Percentiles rank a stretch among this genome's conserved stretches.
Conservation (phyloP, 2,329 filamentous ascomycete species). For the Clarireedia monteithiana region DNA sequence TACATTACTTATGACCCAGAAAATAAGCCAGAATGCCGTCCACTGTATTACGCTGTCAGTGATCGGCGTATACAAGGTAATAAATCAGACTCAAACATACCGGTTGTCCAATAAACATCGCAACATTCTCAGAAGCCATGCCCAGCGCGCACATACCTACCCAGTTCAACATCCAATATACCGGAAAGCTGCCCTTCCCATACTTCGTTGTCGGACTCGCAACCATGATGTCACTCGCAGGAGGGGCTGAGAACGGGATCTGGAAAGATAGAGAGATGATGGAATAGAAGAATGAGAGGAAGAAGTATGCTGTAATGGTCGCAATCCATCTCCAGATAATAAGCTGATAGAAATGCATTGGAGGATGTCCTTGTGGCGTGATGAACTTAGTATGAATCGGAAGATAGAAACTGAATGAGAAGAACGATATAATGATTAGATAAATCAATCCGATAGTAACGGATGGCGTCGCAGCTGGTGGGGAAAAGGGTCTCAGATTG, state of each 20-base stretch:
- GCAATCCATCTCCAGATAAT: constrained; percentile 50
- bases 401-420: constrained; percentile 59
- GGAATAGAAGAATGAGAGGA: constrained; percentile 55
- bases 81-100: background rate
- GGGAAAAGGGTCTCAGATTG: constrained; percentile 53
- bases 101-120: constrained; percentile 54
- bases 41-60: background rate
- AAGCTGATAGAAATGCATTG: constrained; percentile 49
- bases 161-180: constrained; percentile 59
- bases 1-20: constrained; percentile 48
- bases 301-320: constrained; percentile 49
- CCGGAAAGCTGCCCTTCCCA: constrained; percentile 48
- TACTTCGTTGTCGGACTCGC: constrained; percentile 45
- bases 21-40: background rate
- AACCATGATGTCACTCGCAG: constrained; percentile 36
- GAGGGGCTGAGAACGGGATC: constrained; percentile 48
- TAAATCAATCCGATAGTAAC: constrained; percentile 59
- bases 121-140: constrained; percentile 56
- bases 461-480: constrained; percentile 45
- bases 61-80: background rate
- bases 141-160: constrained; percentile 56
- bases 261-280: constrained; percentile 56
- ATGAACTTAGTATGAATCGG: constrained; percentile 55
- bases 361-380: constrained; percentile 44
- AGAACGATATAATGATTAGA: constrained; percentile 54